phyloP scores from a whole-genome alignment of 2,329 filamentous ascomycete species.

The Ustilaginoidea virens region DNA sequence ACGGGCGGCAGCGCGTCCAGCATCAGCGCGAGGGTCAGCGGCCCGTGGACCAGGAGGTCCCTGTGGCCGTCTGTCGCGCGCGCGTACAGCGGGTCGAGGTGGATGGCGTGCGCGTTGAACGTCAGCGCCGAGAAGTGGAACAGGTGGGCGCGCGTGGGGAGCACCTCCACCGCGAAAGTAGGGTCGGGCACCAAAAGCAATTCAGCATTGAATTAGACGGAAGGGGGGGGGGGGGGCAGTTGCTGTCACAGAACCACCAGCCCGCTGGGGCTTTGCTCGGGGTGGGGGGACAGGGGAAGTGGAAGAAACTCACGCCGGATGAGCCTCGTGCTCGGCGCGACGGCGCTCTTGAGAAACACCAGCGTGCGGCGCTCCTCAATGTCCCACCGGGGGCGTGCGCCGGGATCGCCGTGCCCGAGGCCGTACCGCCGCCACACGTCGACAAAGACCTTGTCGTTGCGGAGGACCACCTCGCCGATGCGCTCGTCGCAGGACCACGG shows the following conservation, averaged over 20 bases:
- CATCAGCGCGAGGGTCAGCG: conserved; percentile 64
- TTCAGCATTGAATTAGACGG: too few relatives aligned
- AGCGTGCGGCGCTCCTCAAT: conserved; percentile 34
- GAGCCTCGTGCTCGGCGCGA: too few relatives aligned
- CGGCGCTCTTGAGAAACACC: too few relatives aligned
- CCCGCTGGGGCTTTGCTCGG: too few relatives aligned
- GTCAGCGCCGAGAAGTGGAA: conserved; percentile 86
- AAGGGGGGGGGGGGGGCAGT: too few relatives aligned
- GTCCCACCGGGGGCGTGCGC: too few relatives aligned
- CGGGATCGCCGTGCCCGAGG: too few relatives aligned
- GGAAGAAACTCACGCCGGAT: too few relatives aligned
- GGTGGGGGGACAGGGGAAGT: too few relatives aligned
- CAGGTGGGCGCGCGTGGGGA: conserved; percentile 54
- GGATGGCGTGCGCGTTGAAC: conserved; percentile 85
- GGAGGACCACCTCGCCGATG: conserved; percentile 22
- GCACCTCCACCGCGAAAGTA: conserved; percentile 34
- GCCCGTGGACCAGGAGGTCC: conserved; percentile 72
- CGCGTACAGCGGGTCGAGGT: conserved; percentile 62
- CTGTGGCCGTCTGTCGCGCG: conserved; percentile 57
- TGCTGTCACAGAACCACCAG: too few relatives aligned
- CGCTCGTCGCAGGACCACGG: conserved; percentile 28
- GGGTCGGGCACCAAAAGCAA: too few relatives aligned
- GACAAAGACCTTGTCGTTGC: conserved; percentile 33
- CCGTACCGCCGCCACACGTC: conserved; percentile 33
- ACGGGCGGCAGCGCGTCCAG: conserved; percentile 45